Base-by-base conservation (phyloP, 106 monocot species). In the Gastrodia elata region DNA sequence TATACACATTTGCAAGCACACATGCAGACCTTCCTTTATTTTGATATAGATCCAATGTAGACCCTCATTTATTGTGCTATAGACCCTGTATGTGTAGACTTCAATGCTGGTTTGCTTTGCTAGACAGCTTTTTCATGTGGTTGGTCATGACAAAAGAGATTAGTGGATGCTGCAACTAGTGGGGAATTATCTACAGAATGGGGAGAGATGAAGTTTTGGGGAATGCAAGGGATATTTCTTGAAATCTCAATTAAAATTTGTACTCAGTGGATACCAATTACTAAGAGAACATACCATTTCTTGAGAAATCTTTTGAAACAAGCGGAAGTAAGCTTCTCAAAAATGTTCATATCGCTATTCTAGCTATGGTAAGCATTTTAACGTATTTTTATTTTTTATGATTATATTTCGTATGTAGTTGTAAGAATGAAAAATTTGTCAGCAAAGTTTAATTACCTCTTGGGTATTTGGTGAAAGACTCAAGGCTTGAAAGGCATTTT, bases 221-320 rank as follows among this genome's bases (percentile, higher is more conserved):
- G 27, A 4, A 32, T 61, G 32, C 32, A 61, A 30, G 10, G 10
- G 32, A 30, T 32, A 13, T 61, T 32, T 27, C 61, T 61, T 61
- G 9, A 61, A 32, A 61, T 61, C 32, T 32, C 27, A 11, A 13
- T 61, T 61, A 32, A 61, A 61, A 13, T 61, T 61, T 11, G 20
- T 61, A 32, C 2, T 27, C 32, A 30, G 4, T 30, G 8, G 30
- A 61, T 30, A 3, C 32, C 30, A 13, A 61, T 33, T 61, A 59
- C 59, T 59, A 27, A 28, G 26, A n/a, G 30, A 24, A 61, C 61
- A 61, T 61, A 0, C 28, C 32, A 3, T 32, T 11, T n/a, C 13
- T 26, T 26, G 28, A 59, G 59, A 28, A 27, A 59, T 25, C 28
- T 32, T 59, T 61, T 61, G 61, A 61, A 61, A 61, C 61, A 61